Conservation (phyloP, 2,329 filamentous ascomycete species). For the Microsporum audouinii region DNA sequence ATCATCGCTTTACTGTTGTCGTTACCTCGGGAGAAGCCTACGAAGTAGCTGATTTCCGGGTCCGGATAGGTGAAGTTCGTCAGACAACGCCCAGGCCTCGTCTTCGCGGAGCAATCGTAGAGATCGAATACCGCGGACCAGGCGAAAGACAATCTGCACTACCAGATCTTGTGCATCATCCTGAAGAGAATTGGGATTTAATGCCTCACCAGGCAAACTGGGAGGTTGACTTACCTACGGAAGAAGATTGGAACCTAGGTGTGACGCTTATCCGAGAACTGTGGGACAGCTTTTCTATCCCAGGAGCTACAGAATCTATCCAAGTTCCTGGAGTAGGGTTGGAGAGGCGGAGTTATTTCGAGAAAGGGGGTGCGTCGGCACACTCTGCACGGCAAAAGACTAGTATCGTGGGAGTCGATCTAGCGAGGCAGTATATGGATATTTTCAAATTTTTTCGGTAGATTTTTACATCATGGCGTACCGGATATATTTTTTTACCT, state of each 20-base stretch:
- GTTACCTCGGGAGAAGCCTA: slow-evolving; percentile 30
- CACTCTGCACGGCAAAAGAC: slow-evolving; percentile 15
- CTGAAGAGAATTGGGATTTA: background rate
- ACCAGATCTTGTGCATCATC: background rate
- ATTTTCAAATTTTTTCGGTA: slow-evolving; percentile 34
- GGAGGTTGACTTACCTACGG: slow-evolving; percentile 13
- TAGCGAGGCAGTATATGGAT: slow-evolving; percentile 37
- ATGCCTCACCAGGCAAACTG: background rate
- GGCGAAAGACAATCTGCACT: background rate
- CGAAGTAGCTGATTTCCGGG: slow-evolving; percentile 33
- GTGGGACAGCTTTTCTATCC: slow-evolving; percentile 29
- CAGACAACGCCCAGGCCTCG: slow-evolving; percentile 29
- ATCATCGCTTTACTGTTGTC: slow-evolving; percentile 29
- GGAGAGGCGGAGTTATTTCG: slow-evolving; percentile 25
- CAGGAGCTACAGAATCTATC: slow-evolving; percentile 31
- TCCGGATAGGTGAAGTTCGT: slow-evolving; percentile 34
- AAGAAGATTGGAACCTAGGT: slow-evolving; percentile 31
- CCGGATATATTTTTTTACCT: background rate
- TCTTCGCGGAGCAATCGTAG: slow-evolving; percentile 34
- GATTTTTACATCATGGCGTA: background rate
- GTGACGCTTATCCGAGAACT: slow-evolving; percentile 32
- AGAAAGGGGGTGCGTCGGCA: background rate
- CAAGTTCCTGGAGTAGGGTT: slow-evolving; percentile 31
- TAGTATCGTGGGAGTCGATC: slow-evolving; percentile 26
- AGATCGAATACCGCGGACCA: slow-evolving; percentile 34